These are phyloP conservation scores for Vaccinium vitisidaea DNA, from an alignment of 148 eudicot genomes.

Conservation along the genomic window DNA sequence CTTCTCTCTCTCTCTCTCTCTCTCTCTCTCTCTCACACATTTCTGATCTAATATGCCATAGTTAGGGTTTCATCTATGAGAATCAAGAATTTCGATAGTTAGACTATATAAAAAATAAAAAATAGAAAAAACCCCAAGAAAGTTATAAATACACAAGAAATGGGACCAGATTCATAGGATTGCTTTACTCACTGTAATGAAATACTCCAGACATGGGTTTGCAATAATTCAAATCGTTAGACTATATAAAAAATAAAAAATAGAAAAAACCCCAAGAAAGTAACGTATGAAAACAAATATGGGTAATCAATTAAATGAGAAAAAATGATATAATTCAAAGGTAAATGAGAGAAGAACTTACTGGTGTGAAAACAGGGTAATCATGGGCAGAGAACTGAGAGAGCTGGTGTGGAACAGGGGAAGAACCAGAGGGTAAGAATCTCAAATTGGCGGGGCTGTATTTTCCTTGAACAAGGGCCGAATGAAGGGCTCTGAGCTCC, in stretches of 20 bases:
- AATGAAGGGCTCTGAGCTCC: constrained; percentile 86
- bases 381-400: constrained; percentile 67
- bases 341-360: constrained; percentile 34
- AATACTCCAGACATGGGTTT: too few species aligned
- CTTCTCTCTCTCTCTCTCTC: too few species aligned
- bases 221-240: background rate
- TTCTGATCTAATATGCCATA: too few species aligned
- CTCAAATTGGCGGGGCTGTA: constrained; percentile 49
- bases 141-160: too few species aligned
- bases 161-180: background rate
- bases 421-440: constrained; percentile 33
- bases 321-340: background rate
- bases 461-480: constrained; percentile 58
- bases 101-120: too few species aligned
- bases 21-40: too few species aligned
- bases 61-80: too few species aligned
- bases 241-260: too few species aligned
- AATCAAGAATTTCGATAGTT: background rate
- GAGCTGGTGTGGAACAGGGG: constrained; percentile 45
- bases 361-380: constrained; percentile 96
- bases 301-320: background rate
- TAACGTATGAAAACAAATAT: background rate
- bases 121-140: background rate
- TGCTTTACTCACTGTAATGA: too few species aligned
- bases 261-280: background rate